Evolutionary conservation across 2,329 filamentous ascomycete genomes (phyloP).

Genomic region (Metarhizium guizhouense): DNA sequence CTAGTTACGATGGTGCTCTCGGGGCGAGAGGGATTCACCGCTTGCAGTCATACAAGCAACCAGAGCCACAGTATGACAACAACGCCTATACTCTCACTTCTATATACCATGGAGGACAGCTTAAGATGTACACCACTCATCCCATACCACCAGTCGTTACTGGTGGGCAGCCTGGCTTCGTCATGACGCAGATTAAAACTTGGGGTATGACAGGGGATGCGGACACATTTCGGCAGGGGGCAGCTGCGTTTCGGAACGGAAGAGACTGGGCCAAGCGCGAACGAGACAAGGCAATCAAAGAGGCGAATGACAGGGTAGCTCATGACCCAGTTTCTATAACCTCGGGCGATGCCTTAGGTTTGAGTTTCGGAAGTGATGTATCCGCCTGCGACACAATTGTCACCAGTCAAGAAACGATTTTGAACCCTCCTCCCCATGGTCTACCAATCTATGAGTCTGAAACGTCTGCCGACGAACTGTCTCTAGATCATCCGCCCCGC

Average conservation of each 20-base stretch:
- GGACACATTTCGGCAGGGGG: conserved; percentile 1
- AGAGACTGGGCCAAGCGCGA: conserved; percentile 1
- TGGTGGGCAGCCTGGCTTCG: background rate
- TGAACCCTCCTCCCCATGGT: background rate
- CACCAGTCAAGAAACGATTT: background rate
- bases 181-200: background rate
- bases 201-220: background rate
- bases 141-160: background rate
- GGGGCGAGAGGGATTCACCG: conserved; percentile 24
- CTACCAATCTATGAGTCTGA: background rate
- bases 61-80: background rate
- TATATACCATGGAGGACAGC: background rate
- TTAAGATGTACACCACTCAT: conserved; percentile 5
- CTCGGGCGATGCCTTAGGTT: background rate
- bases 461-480: background rate
- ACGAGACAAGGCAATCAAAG: background rate
- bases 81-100: conserved; percentile 1
- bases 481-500: background rate
- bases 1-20: conserved; percentile 25
- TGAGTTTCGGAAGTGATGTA: background rate
- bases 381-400: background rate
- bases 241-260: conserved; percentile 1
- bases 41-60: conserved; percentile 22
- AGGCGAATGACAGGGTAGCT: background rate
- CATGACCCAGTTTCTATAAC: too few relatives aligned